Evolutionary conservation across 306 rosid species (phyloP).

Genomic region (Alnus rubra): DNA sequence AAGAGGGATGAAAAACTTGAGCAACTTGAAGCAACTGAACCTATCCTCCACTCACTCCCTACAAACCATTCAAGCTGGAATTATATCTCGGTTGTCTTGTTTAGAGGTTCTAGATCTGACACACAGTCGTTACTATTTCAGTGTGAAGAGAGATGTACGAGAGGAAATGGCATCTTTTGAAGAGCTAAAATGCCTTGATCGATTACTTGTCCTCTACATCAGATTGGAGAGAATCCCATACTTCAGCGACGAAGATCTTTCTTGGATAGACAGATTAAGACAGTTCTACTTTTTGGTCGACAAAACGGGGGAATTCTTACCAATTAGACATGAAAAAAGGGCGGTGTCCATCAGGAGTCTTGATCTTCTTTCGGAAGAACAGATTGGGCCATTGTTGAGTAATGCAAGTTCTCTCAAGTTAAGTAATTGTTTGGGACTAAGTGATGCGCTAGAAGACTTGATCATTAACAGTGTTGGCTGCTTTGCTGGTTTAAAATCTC

Average conservation of each 20-base stretch:
- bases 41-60: constrained; percentile 20
- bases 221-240: constrained; percentile 11
- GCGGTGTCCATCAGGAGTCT: too few relatives aligned
- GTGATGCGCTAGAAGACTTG: too few relatives aligned
- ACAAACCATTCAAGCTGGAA: neutral
- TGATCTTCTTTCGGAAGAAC: too few relatives aligned
- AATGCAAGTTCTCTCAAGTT: too few relatives aligned
- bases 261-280: constrained; percentile 14
- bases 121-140: neutral
- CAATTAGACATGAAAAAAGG: neutral
- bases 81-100: constrained; percentile 19
- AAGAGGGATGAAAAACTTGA: constrained; percentile 16
- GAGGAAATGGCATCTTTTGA: constrained; percentile 6
- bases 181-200: constrained; percentile 21
- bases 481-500: too few relatives aligned
- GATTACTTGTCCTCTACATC: constrained; percentile 4
- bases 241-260: neutral
- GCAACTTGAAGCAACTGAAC: constrained; percentile 14
- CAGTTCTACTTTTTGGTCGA: constrained; percentile 11
- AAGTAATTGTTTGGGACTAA: too few relatives aligned
- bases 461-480: too few relatives aligned
- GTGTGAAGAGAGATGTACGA: neutral
- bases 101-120: constrained; percentile 26
- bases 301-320: too few relatives aligned
- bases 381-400: too few relatives aligned